A percentile compares a stretch with the other conserved stretches of the same genome.
Conservation (phyloP, 192 early-diverging fungal species). For the Coemansia sp. region DNA sequence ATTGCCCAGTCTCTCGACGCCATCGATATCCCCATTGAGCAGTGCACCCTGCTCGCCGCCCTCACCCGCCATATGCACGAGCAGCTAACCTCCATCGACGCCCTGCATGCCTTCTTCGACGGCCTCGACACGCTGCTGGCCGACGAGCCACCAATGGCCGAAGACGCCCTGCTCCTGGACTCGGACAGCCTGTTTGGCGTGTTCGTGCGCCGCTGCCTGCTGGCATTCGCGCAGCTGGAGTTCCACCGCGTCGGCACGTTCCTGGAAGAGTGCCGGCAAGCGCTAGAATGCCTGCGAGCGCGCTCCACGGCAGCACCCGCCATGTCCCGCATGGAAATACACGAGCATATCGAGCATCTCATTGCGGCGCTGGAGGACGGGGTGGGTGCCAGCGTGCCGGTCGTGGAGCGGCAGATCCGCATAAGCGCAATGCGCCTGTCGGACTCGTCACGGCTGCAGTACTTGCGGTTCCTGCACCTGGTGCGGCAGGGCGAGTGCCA, state of each 20-base stretch:
- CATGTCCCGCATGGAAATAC: conserved; percentile 23
- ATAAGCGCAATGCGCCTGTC: conserved; percentile 2
- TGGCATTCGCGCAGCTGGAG: conserved; percentile 51
- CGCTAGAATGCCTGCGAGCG: neutral
- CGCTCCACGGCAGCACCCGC: neutral
- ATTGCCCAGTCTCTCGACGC: conserved; percentile 7
- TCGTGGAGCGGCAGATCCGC: conserved; percentile 16
- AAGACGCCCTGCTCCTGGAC: conserved; percentile 20
- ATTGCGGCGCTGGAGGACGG: conserved; percentile 28
- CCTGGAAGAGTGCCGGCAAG: conserved; percentile 18
- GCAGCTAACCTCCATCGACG: conserved; percentile 23
- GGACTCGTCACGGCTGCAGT: conserved; percentile 29
- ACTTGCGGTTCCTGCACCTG: conserved; percentile 25
- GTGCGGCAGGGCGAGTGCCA: conserved; percentile 34
- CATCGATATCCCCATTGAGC: conserved; percentile 4
- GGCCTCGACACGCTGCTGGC: conserved; percentile 14
- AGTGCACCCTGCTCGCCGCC: conserved; percentile 13
- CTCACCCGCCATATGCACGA: conserved; percentile 9
- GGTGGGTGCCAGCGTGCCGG: conserved; percentile 5
- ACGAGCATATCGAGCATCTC: conserved; percentile 28
- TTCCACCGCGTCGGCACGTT: conserved; percentile 36
- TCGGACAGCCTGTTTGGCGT: conserved; percentile 48
- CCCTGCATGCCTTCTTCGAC: conserved; percentile 36
- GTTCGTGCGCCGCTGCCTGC: conserved; percentile 40
- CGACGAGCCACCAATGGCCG: conserved; percentile 5